phyloP scores from a whole-genome alignment of 257 asterid genomes.

The Fraxinus anomala region DNA sequence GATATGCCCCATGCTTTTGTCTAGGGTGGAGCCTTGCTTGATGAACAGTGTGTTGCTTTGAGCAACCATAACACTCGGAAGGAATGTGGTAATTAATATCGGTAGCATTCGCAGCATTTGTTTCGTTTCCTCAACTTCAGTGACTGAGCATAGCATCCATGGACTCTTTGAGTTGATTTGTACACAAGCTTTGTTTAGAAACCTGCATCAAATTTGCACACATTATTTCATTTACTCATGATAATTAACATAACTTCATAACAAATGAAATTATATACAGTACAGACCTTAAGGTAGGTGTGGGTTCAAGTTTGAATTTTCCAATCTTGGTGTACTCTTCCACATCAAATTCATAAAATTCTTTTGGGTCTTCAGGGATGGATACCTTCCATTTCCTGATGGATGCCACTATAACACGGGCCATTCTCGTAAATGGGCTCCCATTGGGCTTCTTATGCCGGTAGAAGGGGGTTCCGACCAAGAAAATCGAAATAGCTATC shows the following conservation, averaged over 20 bases:
- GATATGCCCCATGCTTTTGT: slow-evolving; percentile 35
- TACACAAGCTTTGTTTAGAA: slow-evolving; percentile 40
- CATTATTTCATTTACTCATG: not conserved
- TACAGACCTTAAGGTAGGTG: slow-evolving; percentile 30
- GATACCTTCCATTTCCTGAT: slow-evolving; percentile 24
- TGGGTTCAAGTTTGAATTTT: slow-evolving; percentile 30
- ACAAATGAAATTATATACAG: not conserved
- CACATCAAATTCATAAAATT: slow-evolving; percentile 27
- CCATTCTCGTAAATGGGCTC: slow-evolving; percentile 34
- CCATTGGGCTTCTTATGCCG: slow-evolving; percentile 37
- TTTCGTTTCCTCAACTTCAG: slow-evolving; percentile 50
- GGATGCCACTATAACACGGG: slow-evolving; percentile 34
- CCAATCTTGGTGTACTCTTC: slow-evolving; percentile 24
- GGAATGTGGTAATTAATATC: slow-evolving; percentile 36
- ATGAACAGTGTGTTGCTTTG: slow-evolving; percentile 43
- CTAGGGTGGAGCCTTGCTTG: slow-evolving; percentile 43
- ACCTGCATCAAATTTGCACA: slow-evolving; percentile 23
- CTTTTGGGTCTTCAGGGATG: slow-evolving; percentile 26
- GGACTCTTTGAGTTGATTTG: slow-evolving; percentile 27
- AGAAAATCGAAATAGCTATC: slow-evolving; percentile 27
- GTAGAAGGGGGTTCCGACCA: slow-evolving; percentile 34
- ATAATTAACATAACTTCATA: not conserved
- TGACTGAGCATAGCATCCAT: slow-evolving; percentile 48
- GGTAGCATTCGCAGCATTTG: slow-evolving; percentile 43
- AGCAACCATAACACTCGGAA: slow-evolving; percentile 43